Evolutionary conservation across 371 early-diverging fungal species (phyloP).

Genomic region (Saksenaea oblongispora): DNA sequence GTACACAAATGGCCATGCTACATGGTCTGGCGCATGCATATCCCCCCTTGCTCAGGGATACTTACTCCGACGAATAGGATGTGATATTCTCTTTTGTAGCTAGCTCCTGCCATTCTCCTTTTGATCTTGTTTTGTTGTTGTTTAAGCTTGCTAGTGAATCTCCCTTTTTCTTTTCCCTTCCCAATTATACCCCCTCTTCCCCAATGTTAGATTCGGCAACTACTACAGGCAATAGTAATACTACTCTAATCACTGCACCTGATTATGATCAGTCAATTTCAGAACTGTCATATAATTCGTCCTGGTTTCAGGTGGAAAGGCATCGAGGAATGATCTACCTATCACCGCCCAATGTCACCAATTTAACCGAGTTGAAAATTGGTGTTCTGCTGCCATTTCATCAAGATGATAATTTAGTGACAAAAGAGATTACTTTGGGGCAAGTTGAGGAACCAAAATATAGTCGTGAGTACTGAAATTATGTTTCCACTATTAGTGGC

Average conservation of each 20-base stretch:
- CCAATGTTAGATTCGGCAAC: neutral
- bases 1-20: neutral
- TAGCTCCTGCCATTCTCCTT: neutral
- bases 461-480: neutral
- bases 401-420: conserved; percentile 9
- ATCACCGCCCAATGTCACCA: neutral
- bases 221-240: neutral
- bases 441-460: neutral
- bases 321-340: neutral
- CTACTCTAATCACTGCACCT: neutral
- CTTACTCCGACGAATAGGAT: neutral
- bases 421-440: conserved; percentile 13
- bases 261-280: neutral
- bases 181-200: neutral
- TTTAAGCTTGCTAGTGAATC: neutral
- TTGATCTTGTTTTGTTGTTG: conserved; percentile 4
- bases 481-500: conserved; percentile 19
- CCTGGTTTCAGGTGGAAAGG: neutral
- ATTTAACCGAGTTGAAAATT: conserved; percentile 22
- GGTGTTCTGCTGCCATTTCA: conserved; percentile 15
- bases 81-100: neutral
- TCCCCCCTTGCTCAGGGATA: neutral
- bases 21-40: neutral
- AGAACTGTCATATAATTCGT: neutral
- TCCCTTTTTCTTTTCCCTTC: neutral